Evolutionary conservation across 768 basidiomycete genomes (phyloP).

Genomic region (Russula brevipes): DNA sequence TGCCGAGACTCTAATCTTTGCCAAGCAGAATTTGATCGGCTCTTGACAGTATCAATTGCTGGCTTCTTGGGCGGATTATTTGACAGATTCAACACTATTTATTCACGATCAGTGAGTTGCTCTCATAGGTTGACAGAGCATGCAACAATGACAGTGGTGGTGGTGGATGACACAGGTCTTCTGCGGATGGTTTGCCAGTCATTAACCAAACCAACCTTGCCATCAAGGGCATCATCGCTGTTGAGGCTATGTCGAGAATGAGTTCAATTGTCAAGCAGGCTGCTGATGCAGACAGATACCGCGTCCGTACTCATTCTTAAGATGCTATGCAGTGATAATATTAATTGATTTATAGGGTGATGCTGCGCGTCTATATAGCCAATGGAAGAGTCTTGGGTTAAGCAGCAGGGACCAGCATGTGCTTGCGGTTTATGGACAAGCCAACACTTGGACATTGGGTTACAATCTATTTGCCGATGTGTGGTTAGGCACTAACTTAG

Average conservation of each 20-base stretch:
- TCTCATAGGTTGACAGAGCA: slow-evolving; percentile 45
- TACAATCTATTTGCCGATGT: slow-evolving; percentile 64
- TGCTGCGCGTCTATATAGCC: not conserved
- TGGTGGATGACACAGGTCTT: slow-evolving; percentile 13
- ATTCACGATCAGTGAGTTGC: slow-evolving; percentile 48
- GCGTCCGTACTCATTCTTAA: slow-evolving; percentile 23
- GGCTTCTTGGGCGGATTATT: slow-evolving; percentile 32
- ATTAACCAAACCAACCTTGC: slow-evolving; percentile 66
- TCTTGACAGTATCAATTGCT: slow-evolving; percentile 28
- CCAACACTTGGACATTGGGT: slow-evolving; percentile 49
- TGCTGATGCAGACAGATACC: slow-evolving; percentile 26
- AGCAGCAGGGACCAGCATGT: slow-evolving; percentile 5
- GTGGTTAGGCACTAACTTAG: slow-evolving; percentile 49
- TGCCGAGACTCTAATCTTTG: not conserved
- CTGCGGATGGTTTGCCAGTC: slow-evolving; percentile 9
- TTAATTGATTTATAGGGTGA: slow-evolving; percentile 6
- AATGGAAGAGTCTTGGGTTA: slow-evolving; percentile 16
- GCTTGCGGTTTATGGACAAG: slow-evolving; percentile 6
- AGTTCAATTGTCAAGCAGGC: slow-evolving; percentile 29
- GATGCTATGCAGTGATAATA: not conserved
- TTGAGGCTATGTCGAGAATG: slow-evolving; percentile 58
- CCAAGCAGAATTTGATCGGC: not conserved
- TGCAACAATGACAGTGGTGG: slow-evolving; percentile 3
- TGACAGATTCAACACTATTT: slow-evolving; percentile 40
- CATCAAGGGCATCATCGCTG: slow-evolving; percentile 66